These are phyloP conservation scores for Chrysosporium queenslandicum DNA, from an alignment of 2,329 filamentous ascomycete genomes.

Conservation along the genomic window DNA sequence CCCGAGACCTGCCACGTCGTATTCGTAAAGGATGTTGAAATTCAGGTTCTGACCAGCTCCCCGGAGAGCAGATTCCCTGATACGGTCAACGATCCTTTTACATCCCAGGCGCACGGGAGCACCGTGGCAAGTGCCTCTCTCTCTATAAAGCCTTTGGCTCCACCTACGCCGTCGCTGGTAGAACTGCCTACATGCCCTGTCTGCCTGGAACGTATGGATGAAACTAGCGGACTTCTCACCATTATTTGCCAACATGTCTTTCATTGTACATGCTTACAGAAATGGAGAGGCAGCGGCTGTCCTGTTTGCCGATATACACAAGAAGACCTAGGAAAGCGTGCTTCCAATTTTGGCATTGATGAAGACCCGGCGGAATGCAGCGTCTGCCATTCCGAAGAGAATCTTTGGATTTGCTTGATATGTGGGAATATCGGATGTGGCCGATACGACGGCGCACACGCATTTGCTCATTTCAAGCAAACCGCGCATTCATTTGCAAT, in stretches of 20 bases:
- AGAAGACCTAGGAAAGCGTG: constrained; percentile 40
- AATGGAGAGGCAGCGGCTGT: constrained; percentile 89
- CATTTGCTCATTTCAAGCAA: constrained; percentile 85
- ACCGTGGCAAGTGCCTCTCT: constrained; percentile 37
- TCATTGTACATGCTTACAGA: constrained; percentile 90
- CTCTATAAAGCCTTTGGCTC: constrained; percentile 53
- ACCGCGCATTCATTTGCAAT: constrained; percentile 86
- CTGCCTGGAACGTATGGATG: constrained; percentile 95
- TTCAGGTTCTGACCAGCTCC: constrained; percentile 37
- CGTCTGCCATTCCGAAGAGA: constrained; percentile 67
- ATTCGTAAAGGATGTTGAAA: constrained; percentile 84
- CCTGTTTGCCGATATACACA: constrained; percentile 89
- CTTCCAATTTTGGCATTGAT: constrained; percentile 49
- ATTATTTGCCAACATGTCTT: constrained; percentile 97
- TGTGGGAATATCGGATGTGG: constrained; percentile 90
- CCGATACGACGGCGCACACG: constrained; percentile 85
- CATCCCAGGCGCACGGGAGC: constrained; percentile 24
- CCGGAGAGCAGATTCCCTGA: constrained; percentile 47
- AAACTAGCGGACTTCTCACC: constrained; percentile 86
- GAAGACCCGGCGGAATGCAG: constrained; percentile 52
- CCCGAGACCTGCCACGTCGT: constrained; percentile 91
- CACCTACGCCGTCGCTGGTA: constrained; percentile 71
- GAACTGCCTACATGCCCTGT: constrained; percentile 94
- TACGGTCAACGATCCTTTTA: constrained; percentile 54
- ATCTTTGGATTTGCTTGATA: constrained; percentile 91